Base-by-base conservation (phyloP, 805 yeast species). In the Spathaspora boniae region DNA sequence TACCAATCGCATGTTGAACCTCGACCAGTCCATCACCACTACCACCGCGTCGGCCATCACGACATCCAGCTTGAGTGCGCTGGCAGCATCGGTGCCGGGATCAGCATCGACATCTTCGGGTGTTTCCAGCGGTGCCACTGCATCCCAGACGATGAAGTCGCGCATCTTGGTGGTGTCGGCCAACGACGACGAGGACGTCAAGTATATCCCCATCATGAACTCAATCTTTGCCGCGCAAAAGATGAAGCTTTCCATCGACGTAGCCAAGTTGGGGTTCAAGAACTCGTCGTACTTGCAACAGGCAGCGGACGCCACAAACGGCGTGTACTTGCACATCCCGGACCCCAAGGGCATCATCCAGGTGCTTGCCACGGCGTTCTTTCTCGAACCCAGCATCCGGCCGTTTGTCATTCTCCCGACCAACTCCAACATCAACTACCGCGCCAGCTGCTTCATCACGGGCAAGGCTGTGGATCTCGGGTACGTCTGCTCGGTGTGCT, bases 191-290 rank as follows among this genome's bases (percentile, higher is more conserved):
- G 80, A 78, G 37, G 78, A 87, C 4, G 67, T 86, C 34, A 86
- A 86, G 39, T 94, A 93, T 56, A 86, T 91, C 29, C 85, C 97
- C 4, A 80, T 87, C 29, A 93, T 93, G 98, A 93, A 93, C 58
- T 74, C 93, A 41, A 91, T 93, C 20, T 93, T 93, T 62, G 91
- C 97, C 0, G 96, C 98, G 0, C 96, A 93, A 47, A 91, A 89
- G 58, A 75, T 84, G 83, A 82, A 80, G 48, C 77, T 89, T 12
- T 84, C 96, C 2, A 79, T 93, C 16, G 98, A 93, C 57, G 89
- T 89, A 9, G 91, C 95, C 41, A 88, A 89, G 51, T 64, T 93
- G 19, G 82, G 82, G 1, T 46, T 51, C 6, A 41, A 43, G 19
- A 35, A 34, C 17, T 80, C 94, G 1, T 84, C 94, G 2, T 91